Evolutionary conservation across 768 basidiomycete species (phyloP), one percentile per base, ranked within the genome.

Genomic region (Leccinum variicolor): DNA sequence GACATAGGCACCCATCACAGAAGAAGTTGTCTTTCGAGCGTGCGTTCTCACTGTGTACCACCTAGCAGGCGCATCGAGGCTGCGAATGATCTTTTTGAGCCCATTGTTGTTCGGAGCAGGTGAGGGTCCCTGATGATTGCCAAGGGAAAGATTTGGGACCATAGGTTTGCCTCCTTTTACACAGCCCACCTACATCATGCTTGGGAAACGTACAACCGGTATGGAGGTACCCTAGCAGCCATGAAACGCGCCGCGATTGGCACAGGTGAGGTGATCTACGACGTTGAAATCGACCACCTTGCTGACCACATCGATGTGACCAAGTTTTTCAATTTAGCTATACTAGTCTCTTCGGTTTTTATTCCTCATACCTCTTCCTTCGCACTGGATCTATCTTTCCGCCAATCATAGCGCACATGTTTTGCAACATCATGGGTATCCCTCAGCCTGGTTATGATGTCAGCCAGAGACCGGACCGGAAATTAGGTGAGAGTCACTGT

Each of bases 391-490:
- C 93, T 5, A 74, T 98, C 57, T 71, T 88, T 29, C 88, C 94
- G 1, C 78, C 94, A 2, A 79, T 94, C 54, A 73, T 81, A 9
- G 85, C 93, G 0, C 97, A 99, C 68, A 74, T 89, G 1, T 96
- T 94, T 68, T 98, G 97, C 78, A 99, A 99, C 68, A 70, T 90
- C 51, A 95, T 98, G 92, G 95, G 95, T 1, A 65, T 98, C 28
- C 97, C 96, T 3, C 79, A 85, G 53, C 79, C 88, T 25, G 66
- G 61, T 0, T 72, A 75, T 29, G 92, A 94, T 57, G 65, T 90
- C 34, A 63, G 65, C 41, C 70, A 73, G 54, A 84, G 81, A 63
- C 85, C 85, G 0, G 66, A 73, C 23, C 75, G 76, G 58, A 84
- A 79, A 69, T 73, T 65, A 62, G 64, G 89, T 89, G 55, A 63